Evolutionary conservation across 2,329 filamentous ascomycete genomes (phyloP).

Genomic region (Colletotrichum falcatum): DNA sequence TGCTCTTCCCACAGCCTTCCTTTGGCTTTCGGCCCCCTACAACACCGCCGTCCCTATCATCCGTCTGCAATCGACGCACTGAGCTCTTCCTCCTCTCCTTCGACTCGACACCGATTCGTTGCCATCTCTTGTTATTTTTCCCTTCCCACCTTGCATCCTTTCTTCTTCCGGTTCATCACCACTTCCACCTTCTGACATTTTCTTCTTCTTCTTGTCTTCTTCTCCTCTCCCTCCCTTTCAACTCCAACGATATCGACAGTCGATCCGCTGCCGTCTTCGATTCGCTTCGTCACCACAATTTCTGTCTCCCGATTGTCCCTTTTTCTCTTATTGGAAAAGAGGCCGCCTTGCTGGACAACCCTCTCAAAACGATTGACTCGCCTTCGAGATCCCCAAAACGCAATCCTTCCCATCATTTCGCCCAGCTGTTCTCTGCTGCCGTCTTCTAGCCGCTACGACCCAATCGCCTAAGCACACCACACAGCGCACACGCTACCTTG

Average conservation of each 20-base stretch:
- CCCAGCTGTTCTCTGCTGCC: slow-evolving; percentile 19
- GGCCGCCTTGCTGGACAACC: slow-evolving; percentile 41
- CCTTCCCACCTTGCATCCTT: slow-evolving; percentile 25
- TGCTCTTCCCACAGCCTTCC: slow-evolving; percentile 18
- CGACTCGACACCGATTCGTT: slow-evolving; percentile 21
- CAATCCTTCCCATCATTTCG: not conserved
- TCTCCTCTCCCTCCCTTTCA: slow-evolving; percentile 21
- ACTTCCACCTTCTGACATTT: slow-evolving; percentile 17
- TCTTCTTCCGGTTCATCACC: slow-evolving; percentile 32
- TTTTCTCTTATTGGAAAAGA: slow-evolving; percentile 33
- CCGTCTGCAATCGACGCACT: slow-evolving; percentile 11
- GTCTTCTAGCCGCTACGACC: not conserved
- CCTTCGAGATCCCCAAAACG: slow-evolving; percentile 12
- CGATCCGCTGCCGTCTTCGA: slow-evolving; percentile 22
- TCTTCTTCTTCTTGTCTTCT: no score
- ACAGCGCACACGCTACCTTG: slow-evolving; percentile 21
- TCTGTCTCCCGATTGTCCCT: slow-evolving; percentile 23
- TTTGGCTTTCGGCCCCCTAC: slow-evolving; percentile 27
- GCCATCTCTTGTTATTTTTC: slow-evolving; percentile 19
- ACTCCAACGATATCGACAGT: slow-evolving; percentile 14
- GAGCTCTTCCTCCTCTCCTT: slow-evolving; percentile 3
- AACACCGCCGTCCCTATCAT: slow-evolving; percentile 5
- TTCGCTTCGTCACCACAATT: slow-evolving; percentile 23
- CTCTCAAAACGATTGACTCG: slow-evolving; percentile 31
- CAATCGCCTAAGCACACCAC: slow-evolving; percentile 1